A percentile compares a stretch with the other conserved stretches of the same genome.
Evolutionary conservation across 2,329 filamentous ascomycete species (phyloP).

Genomic region (Stromatinia cepivora): DNA sequence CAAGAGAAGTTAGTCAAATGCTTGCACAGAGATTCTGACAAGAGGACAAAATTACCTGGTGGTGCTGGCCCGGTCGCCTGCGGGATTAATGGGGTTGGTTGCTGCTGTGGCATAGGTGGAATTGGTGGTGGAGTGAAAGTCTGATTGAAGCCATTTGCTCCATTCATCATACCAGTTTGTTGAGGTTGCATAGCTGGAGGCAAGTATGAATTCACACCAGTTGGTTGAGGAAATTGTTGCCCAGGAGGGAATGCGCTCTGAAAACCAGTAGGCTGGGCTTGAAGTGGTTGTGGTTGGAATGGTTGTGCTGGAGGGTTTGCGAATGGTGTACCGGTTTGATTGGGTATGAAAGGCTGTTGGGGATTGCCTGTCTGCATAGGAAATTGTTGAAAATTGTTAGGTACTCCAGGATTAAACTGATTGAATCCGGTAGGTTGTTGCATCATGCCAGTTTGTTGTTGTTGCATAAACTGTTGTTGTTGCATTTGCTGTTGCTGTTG

Average conservation of each 20-base stretch:
- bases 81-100: slow-evolving; percentile 63
- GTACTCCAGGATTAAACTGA: slow-evolving; percentile 35
- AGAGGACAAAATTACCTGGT: slow-evolving; percentile 44
- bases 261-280: slow-evolving; percentile 52
- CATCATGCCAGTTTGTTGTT: slow-evolving; percentile 45
- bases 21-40: not conserved
- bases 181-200: slow-evolving; percentile 62
- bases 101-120: slow-evolving; percentile 55
- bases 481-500: slow-evolving; percentile 63
- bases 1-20: not conserved
- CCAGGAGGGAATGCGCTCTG: slow-evolving; percentile 45
- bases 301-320: slow-evolving; percentile 57
- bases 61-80: slow-evolving; percentile 86
- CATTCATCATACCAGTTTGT: slow-evolving; percentile 54
- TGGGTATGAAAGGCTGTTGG: slow-evolving; percentile 43
- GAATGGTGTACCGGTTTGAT: slow-evolving; percentile 51
- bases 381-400: slow-evolving; percentile 31
- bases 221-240: slow-evolving; percentile 42
- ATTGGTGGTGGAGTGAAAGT: slow-evolving; percentile 47
- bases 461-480: slow-evolving; percentile 55
- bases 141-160: slow-evolving; percentile 51
- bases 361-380: slow-evolving; percentile 34
- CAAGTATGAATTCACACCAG: slow-evolving; percentile 57
- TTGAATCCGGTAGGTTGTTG: slow-evolving; percentile 46
- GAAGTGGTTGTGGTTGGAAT: slow-evolving; percentile 55